Evolutionary conservation across 345 rosid species (phyloP).

Genomic region (Brassica juncea): DNA sequence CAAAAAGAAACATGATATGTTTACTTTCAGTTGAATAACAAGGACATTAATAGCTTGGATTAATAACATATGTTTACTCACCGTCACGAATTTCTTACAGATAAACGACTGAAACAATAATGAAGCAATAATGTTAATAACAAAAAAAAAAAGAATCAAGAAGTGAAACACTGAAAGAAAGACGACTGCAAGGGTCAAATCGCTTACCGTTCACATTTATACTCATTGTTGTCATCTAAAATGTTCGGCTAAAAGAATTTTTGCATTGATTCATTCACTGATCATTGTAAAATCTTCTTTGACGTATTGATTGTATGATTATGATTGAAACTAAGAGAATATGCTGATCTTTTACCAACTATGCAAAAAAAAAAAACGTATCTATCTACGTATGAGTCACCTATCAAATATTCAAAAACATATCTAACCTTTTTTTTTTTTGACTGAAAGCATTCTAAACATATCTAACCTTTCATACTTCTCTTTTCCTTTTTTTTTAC

Average conservation of each 20-base stretch:
- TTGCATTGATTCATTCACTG: no score
- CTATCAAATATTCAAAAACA: no score
- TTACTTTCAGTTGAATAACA: slow-evolving; percentile 90
- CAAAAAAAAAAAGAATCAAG: neutral
- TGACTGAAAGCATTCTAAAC: no score
- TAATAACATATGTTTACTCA: slow-evolving; percentile 58
- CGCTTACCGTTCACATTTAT: slow-evolving; percentile 85
- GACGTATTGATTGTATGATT: no score
- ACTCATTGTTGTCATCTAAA: slow-evolving; percentile 91
- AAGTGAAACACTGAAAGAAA: neutral
- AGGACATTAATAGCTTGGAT: slow-evolving; percentile 58
- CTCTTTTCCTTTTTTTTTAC: no score
- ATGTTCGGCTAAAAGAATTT: slow-evolving; percentile 76
- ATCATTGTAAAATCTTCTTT: no score
- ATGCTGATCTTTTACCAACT: no score
- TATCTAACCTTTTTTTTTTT: no score
- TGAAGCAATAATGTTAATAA: slow-evolving; percentile 24
- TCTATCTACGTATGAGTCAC: no score
- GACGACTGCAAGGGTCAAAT: neutral
- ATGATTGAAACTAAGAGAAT: no score
- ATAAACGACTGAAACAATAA: slow-evolving; percentile 44
- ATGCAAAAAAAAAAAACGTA: no score
- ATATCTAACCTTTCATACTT: no score
- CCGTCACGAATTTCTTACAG: slow-evolving; percentile 89
- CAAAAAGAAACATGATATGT: slow-evolving; percentile 15